phyloP scores from a whole-genome alignment of 495 filamentous ascomycete species.

The Gamarada debralockiae region DNA sequence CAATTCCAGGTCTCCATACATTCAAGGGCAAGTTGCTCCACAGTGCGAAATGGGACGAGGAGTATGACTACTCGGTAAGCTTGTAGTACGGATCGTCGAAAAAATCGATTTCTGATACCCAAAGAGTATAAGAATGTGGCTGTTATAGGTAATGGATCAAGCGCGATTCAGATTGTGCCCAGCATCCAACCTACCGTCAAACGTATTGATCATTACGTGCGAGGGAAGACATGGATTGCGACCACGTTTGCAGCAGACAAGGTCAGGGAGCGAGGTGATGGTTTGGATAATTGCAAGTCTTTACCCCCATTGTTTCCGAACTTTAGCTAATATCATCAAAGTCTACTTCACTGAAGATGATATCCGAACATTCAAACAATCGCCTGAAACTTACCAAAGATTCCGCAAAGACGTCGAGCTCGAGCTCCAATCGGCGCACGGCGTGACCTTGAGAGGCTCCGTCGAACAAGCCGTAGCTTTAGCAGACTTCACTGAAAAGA shows the following conservation, averaged over 20 bases:
- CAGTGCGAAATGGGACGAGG: constrained; percentile 9
- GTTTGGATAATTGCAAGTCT: not conserved
- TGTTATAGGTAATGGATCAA: constrained; percentile 52
- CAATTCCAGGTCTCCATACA: constrained; percentile 31
- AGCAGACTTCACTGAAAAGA: not conserved
- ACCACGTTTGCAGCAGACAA: constrained; percentile 36
- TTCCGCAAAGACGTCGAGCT: constrained; percentile 32
- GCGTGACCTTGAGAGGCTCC: constrained; percentile 49
- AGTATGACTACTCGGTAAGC: constrained; percentile 10
- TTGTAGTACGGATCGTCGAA: no score
- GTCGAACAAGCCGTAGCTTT: constrained; percentile 38
- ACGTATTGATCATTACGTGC: constrained; percentile 52
- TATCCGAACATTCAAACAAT: constrained; percentile 36
- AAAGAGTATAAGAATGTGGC: constrained; percentile 44
- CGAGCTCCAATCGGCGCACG: constrained; percentile 49
- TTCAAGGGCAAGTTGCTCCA: constrained; percentile 39
- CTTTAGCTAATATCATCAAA: not conserved
- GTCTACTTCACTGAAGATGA: constrained; percentile 36
- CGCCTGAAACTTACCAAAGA: constrained; percentile 34
- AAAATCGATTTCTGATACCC: constrained; percentile 33
- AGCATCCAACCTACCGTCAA: constrained; percentile 42
- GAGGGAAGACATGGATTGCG: constrained; percentile 53
- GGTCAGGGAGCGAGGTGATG: not conserved
- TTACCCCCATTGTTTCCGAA: not conserved
- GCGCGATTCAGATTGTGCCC: constrained; percentile 47